A percentile compares a stretch with the other conserved stretches of the same genome.
phyloP scores from a whole-genome alignment of 208 protist species.

The Wallacemonas rigidus region DNA sequence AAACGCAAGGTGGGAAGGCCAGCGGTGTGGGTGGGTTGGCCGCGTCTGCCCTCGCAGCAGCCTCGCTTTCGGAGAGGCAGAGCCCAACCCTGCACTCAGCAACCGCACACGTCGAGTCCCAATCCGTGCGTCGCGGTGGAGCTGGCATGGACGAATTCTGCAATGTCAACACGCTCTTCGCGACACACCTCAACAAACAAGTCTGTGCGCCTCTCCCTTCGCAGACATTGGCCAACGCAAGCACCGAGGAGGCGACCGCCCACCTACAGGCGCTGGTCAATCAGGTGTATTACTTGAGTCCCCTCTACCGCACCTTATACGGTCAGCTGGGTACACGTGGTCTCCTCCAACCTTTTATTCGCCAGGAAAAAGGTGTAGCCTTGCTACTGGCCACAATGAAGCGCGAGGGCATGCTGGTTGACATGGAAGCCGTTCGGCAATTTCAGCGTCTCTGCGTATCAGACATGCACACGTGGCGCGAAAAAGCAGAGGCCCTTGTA shows the following conservation, averaged over 20 bases:
- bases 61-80: too few relatives aligned
- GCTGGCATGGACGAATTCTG: background rate
- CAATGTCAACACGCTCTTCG: constrained; percentile 15
- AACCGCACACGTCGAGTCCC: background rate
- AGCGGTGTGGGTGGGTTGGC: background rate
- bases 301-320: constrained; percentile 82
- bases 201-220: background rate
- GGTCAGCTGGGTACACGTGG: constrained; percentile 72
- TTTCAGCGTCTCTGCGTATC: constrained; percentile 52
- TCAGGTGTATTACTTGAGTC: constrained; percentile 74
- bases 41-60: background rate
- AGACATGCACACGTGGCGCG: constrained; percentile 49
- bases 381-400: constrained; percentile 79
- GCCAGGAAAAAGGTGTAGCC: constrained; percentile 83
- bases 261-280: constrained; percentile 47
- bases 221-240: background rate
- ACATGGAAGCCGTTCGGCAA: constrained; percentile 59
- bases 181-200: constrained; percentile 2
- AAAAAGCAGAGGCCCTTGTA: constrained; percentile 40
- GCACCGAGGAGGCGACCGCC: background rate
- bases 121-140: background rate
- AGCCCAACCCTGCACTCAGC: too few relatives aligned
- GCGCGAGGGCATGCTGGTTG: constrained; percentile 64
- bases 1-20: background rate
- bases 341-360: constrained; percentile 82